Evolutionary conservation across 2,329 filamentous ascomycete species (phyloP), one percentile per base, ranked within the genome.

Genomic region (Escovopsis sp.): DNA sequence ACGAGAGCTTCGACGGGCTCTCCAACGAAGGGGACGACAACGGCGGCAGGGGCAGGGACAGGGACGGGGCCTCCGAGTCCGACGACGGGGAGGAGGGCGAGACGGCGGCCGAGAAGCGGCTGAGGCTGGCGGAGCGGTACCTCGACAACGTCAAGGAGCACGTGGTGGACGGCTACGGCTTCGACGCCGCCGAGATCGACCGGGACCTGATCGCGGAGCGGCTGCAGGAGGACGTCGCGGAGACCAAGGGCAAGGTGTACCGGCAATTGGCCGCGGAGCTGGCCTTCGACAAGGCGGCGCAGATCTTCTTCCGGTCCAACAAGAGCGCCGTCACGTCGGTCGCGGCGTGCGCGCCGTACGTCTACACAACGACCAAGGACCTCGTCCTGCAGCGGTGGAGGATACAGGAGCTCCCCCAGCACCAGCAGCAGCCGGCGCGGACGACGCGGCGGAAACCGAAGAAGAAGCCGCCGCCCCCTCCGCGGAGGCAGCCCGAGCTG

Each of bases 171-270:
- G 82, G 86, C 48, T 52, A 55, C 37, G 91, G 87, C 33, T 98
- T 96, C 56, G 87, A 98, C 62, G 91, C 91, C 7, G 87, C 81
- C 51, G 85, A 96, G 41, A 84, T 98, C 44, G 91, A 96, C 63
- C 74, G 82, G 45, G 91, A 98, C 57, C 66, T 95, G 52, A 88
- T 98, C 53, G 87, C 89, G 35, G 84, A 94, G 60, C 71, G 88
- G 51, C 67, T 98, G 52, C 79, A 89, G 61, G 86, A 95, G 63
- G 91, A 96, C 58, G 84, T 91, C 35, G 80, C 91, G 40, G 91
- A 95, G 64, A 76, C 77, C 43, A 95, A 95, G 65, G 91, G 91
- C 44, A 81, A 82, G 52, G 73, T 94, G 39, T 96, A 94, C 64
- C 76, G 86, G 40, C 76, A 77, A 57, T 74, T 98, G 51, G 83